Conservation (phyloP, 164 flowering plant genomes). For the Tetracentron sinense region DNA sequence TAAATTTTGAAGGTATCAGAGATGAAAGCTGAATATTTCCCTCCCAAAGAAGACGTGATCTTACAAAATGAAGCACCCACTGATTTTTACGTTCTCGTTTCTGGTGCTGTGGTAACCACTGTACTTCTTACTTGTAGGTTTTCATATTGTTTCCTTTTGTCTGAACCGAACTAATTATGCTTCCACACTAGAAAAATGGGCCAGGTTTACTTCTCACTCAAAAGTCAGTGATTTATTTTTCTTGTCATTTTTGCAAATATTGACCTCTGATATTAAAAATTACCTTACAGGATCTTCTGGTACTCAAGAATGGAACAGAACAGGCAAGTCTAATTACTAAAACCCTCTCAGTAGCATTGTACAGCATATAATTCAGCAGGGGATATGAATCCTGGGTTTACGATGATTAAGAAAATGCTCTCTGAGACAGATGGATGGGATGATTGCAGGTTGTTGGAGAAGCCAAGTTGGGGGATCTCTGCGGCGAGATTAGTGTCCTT, state of each 20-base stretch:
- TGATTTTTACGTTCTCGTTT: slow-evolving; percentile 78
- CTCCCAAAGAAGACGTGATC: slow-evolving; percentile 93
- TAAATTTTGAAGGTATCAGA: slow-evolving; percentile 64
- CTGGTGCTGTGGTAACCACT: slow-evolving; percentile 82
- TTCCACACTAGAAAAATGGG: not conserved
- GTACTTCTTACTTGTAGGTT: not conserved
- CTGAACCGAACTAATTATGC: not conserved
- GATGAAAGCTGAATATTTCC: slow-evolving; percentile 92
- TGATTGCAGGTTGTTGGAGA: slow-evolving; percentile 68
- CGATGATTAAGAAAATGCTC: not conserved
- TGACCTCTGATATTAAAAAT: slow-evolving; percentile 6
- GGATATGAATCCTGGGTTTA: not conserved
- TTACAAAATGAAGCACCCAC: slow-evolving; percentile 97
- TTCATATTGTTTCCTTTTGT: not conserved
- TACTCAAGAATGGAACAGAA: slow-evolving; percentile 59
- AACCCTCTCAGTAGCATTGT: too few relatives aligned
- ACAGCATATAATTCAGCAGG: too few relatives aligned
- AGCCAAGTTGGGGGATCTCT: slow-evolving; percentile 62
- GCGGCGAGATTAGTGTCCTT: slow-evolving; percentile 95
- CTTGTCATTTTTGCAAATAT: not conserved
- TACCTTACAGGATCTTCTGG: slow-evolving; percentile 64
- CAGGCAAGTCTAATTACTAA: slow-evolving; percentile 42
- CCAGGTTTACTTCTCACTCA: not conserved
- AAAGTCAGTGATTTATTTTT: not conserved
- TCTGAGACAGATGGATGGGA: not conserved